These are phyloP conservation scores for thale cress (Arabidopsis thaliana) DNA, from an alignment of 345 rosid species.

Conservation along the genomic window TAIR10.1 NC_003070.9:28215001-28215500, in stretches of 20 bases:
- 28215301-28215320: not conserved
- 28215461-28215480: constrained; percentile 72
- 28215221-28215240: constrained; percentile 90
- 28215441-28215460: constrained; percentile 84
- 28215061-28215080: constrained; percentile 93
- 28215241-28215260: constrained; percentile 99
- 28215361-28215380: not conserved
- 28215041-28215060: constrained; percentile 83
- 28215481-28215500: constrained; percentile 85
- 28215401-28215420: constrained; percentile 79
- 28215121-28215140: constrained; percentile 79
- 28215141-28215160: constrained; percentile 76
- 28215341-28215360: constrained; percentile 1
- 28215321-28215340: not conserved
- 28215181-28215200: constrained; percentile 94
- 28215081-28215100: constrained; percentile 90
- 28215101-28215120: constrained; percentile 96
- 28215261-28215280: constrained; percentile 20
- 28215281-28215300: constrained; percentile 2
- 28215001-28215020: constrained; percentile 73
- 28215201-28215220: constrained; percentile 87
- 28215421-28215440: constrained; percentile 92
- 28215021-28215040: constrained; percentile 67
- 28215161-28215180: constrained; percentile 72
- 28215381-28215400: constrained; percentile 87